These are phyloP conservation scores for Malbranchea zuffiana DNA, from an alignment of 2,329 filamentous ascomycete genomes.

Conservation along the genomic window DNA sequence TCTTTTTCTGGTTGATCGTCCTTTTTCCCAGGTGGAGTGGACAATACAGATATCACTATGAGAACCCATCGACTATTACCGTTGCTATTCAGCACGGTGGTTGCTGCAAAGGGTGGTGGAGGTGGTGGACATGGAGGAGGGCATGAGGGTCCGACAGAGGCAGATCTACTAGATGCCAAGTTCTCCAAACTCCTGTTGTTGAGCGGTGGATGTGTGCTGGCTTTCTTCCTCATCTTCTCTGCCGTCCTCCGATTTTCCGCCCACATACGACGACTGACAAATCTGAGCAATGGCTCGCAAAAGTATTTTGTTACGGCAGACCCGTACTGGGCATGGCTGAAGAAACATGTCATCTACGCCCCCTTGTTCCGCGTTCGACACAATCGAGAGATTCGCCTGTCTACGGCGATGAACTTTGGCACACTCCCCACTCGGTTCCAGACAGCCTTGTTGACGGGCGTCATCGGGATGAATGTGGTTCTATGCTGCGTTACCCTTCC, in stretches of 20 bases:
- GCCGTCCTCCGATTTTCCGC: conserved; percentile 49
- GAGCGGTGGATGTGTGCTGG: conserved; percentile 53
- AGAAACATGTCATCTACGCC: conserved; percentile 51
- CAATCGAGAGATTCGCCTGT: conserved; percentile 37
- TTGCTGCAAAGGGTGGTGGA: neutral
- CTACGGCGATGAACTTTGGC: conserved; percentile 35
- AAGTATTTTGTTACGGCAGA: conserved; percentile 59
- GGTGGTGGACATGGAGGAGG: neutral
- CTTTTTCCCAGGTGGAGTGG: neutral
- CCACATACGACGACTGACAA: conserved; percentile 63
- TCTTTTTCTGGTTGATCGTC: too few relatives aligned
- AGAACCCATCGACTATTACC: neutral
- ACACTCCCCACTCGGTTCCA: conserved; percentile 39
- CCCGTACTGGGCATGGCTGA: conserved; percentile 51
- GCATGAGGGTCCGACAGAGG: conserved; percentile 1
- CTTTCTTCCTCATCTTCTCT: conserved; percentile 56
- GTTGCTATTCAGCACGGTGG: neutral
- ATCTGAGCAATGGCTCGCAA: conserved; percentile 68
- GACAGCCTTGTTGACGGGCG: conserved; percentile 30
- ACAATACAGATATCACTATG: conserved; percentile 1
- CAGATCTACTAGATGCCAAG: conserved; percentile 38
- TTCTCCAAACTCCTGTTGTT: conserved; percentile 52
- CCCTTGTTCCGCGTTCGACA: conserved; percentile 36
- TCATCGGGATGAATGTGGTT: conserved; percentile 37
- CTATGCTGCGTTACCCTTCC: conserved; percentile 41